Base-by-base conservation (phyloP, 2,329 filamentous ascomycete species). In the Phyllosticta citriasiana region DNA sequence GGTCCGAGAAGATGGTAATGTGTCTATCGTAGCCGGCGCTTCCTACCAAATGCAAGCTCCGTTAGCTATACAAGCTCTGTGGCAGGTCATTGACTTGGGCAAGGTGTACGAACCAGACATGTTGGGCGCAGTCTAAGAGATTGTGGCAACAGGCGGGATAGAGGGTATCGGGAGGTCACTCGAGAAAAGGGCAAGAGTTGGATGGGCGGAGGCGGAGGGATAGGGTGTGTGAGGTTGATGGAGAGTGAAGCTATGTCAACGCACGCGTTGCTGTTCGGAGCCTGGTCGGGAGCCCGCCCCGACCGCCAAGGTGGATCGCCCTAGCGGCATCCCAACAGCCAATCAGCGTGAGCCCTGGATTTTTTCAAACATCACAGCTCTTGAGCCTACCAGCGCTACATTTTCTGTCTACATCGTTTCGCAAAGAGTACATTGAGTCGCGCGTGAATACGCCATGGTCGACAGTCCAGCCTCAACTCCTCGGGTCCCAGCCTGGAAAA, bases 1-100 rank as follows among this genome's bases (percentile, higher is more conserved):
- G 92, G 77, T 99, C 94, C 65, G 94, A 97, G 82, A 99, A 99
- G 83, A 99, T 97, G 75, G 94, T 99, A 73, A 99, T 99, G 79
- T 99, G 94, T 82, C 94, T 86, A 79, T 99, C 94, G 80, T 95
- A 97, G 73, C 91, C 92, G 78, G 89, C 88, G 79, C 86, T 88
- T 77, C 87, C 88, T 91, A 71, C 70, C 22, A 54, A 57, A 47
- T 33, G 30, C 52, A 25, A 25, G 56, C 24, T 51, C 63, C 66
- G 70, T 73, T 67, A 73, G 71, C 68, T 69, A 16, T 62, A 47
- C 62, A 35, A 58, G 59, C 55, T 64, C 53, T 54, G n/a, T 55
- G 63, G 64, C 62, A 61, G 27, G 52, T 24, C 26, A 27, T 58
- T n/a, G 52, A 12, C 5, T 25, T 9, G 10, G 6, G 52, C 10